A percentile compares a stretch with the other conserved stretches of the same genome.
Conservation (phyloP, 208 protist genomes). For the Giardia muris region DNA sequence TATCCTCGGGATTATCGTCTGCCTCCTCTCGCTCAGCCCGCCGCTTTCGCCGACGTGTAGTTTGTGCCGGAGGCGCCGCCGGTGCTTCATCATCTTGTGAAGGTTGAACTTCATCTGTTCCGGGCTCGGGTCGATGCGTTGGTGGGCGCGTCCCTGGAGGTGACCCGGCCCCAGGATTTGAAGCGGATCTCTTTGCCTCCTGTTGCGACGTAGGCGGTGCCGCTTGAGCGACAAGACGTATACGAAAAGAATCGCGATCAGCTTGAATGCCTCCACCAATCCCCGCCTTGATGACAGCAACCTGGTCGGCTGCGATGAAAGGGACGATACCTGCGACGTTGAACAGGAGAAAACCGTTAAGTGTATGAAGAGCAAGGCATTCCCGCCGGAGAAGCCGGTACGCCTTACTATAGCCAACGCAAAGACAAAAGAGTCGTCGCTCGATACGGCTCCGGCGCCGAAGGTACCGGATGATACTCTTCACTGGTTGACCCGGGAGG, state of each 20-base stretch:
- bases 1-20: neutral
- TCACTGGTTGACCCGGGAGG: neutral
- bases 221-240: neutral
- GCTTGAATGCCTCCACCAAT: neutral
- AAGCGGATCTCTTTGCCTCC: neutral
- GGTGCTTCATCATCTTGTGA: neutral
- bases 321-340: slow-evolving; percentile 26
- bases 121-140: too few species aligned
- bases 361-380: neutral
- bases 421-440: neutral
- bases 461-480: neutral
- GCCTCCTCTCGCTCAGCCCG: neutral
- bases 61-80: neutral
- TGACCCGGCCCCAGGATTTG: too few species aligned
- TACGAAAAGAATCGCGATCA: neutral
- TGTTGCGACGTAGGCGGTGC: neutral
- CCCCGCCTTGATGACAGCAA: neutral
- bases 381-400: neutral
- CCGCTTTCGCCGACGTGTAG: too few species aligned
- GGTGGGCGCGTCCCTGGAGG: neutral
- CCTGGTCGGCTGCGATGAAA: slow-evolving; percentile 20
- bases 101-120: too few species aligned
- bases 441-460: neutral
- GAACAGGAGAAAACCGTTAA: slow-evolving; percentile 8
- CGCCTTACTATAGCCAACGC: neutral